phyloP scores from a whole-genome alignment of 352 stramenopile genomes.

The Globisporangium viniferum region DNA sequence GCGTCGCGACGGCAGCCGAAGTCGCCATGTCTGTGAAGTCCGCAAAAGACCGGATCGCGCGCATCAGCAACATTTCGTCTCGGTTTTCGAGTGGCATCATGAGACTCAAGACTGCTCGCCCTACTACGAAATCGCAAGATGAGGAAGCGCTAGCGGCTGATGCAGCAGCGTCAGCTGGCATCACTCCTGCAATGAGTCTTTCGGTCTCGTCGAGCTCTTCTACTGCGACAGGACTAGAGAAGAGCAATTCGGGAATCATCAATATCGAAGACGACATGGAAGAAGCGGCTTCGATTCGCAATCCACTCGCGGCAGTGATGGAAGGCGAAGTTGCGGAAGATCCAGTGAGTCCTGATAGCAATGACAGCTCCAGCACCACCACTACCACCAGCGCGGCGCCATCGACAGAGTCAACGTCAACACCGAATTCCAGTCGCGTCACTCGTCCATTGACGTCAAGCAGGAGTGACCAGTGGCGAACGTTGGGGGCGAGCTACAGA shows the following conservation, averaged over 20 bases:
- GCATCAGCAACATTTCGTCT: conserved; percentile 71
- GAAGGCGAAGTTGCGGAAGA: conserved; percentile 14
- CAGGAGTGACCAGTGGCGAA: conserved; percentile 70
- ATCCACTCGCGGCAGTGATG: conserved; percentile 16
- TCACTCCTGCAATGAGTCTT: conserved; percentile 15
- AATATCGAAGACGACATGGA: conserved; percentile 17
- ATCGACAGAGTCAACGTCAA: background rate
- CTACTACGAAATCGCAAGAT: conserved; percentile 16
- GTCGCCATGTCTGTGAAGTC: conserved; percentile 59
- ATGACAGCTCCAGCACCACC: background rate
- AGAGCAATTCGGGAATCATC: conserved; percentile 17
- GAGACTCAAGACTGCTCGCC: conserved; percentile 30
- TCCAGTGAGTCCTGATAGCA: conserved; percentile 13
- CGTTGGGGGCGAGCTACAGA: conserved; percentile 52
- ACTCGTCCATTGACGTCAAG: conserved; percentile 17
- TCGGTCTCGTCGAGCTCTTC: conserved; percentile 13
- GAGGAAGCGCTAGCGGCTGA: conserved; percentile 13
- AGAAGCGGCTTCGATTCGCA: conserved; percentile 14
- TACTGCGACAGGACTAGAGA: conserved; percentile 18
- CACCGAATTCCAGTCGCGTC: background rate
- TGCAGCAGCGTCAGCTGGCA: background rate
- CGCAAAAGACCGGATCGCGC: conserved; percentile 46
- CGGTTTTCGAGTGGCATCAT: conserved; percentile 70
- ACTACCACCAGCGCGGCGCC: background rate
- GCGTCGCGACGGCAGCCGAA: conserved; percentile 22